Evolutionary conservation across 1,284 basidiomycete genomes (phyloP).

Genomic region (Exsudoporus floridanus): DNA sequence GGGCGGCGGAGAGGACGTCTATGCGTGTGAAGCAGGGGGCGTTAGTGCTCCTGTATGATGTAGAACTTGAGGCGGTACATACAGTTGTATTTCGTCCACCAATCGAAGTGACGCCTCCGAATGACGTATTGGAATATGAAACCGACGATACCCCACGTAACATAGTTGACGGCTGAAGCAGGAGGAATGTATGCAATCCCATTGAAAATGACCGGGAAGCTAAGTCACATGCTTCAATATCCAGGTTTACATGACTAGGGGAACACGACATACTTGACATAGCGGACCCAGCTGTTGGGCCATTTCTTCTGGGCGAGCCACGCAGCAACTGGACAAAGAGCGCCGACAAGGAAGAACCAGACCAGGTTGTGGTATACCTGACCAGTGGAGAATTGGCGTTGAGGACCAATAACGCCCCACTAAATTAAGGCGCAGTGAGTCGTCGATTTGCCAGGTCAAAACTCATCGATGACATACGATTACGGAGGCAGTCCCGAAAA

Average conservation of each 20-base stretch:
- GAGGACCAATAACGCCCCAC: slow-evolving; percentile 47
- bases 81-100: slow-evolving; percentile 61
- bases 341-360: slow-evolving; percentile 61
- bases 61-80: neutral
- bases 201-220: slow-evolving; percentile 53
- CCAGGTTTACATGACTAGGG: neutral
- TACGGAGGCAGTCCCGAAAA: slow-evolving; percentile 41
- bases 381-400: slow-evolving; percentile 31
- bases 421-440: slow-evolving; percentile 2
- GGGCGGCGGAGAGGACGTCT: slow-evolving; percentile 52
- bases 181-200: slow-evolving; percentile 55
- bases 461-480: slow-evolving; percentile 24
- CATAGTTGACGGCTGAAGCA: slow-evolving; percentile 46
- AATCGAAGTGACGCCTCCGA: slow-evolving; percentile 48
- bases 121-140: slow-evolving; percentile 58
- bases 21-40: neutral
- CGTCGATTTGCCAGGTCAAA: neutral
- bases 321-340: slow-evolving; percentile 42
- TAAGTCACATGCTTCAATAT: slow-evolving; percentile 11
- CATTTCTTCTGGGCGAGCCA: slow-evolving; percentile 42
- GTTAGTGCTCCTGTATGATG: neutral
- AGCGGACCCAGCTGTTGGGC: slow-evolving; percentile 46
- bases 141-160: slow-evolving; percentile 51
- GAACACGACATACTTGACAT: slow-evolving; percentile 41
- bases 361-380: slow-evolving; percentile 36